Base-by-base conservation (phyloP, 139 green algal genomes). In the Marvania coccoides region DNA sequence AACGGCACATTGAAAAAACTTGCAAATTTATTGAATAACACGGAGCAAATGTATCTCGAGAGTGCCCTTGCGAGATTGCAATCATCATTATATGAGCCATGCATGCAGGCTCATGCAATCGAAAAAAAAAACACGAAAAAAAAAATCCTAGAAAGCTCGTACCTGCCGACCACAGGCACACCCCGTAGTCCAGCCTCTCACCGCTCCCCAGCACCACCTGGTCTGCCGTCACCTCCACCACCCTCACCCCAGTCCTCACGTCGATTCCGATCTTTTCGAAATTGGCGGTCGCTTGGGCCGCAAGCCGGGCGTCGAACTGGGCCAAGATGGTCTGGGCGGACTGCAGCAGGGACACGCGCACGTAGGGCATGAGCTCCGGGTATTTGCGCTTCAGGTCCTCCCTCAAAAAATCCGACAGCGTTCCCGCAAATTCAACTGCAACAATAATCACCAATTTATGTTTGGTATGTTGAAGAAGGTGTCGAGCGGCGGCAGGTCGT, bases 341-440 rank as follows among this genome's bases (percentile, higher is more conserved):
- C 73, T 90, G 81, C 54, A 86, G 64, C 60, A 86, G 72, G 7
- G 59, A 69, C 5, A 89, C 75, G 12, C 29, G 33, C 28, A 86
- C 76, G 53, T 77, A 76, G 26, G 46, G 53, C 80, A 88, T 87
- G 13, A 90, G 69, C 47, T 65, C 63, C 5, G 77, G 82, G 58
- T 86, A 90, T 59, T 86, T 87, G 24, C 56, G 60, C 19, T 28
- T 37, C 29, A 91, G 69, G 45, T 91, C 84, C 3, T 71, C 51
- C 15, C 72, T 54, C 45, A 93, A 34, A 48, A 91, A 90, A 71
- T 96, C 87, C 29, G 56, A 62, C 12, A 96, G 74, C 19, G 89
- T 92, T 38, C 87, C 89, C 4, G 81, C 75, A 72, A 90, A 86
- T 73, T 93, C 87, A 33, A 91, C 86, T 4, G 85, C 86, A 66